phyloP scores from a whole-genome alignment of 164 flowering plant species.

The Annona cherimola region DNA sequence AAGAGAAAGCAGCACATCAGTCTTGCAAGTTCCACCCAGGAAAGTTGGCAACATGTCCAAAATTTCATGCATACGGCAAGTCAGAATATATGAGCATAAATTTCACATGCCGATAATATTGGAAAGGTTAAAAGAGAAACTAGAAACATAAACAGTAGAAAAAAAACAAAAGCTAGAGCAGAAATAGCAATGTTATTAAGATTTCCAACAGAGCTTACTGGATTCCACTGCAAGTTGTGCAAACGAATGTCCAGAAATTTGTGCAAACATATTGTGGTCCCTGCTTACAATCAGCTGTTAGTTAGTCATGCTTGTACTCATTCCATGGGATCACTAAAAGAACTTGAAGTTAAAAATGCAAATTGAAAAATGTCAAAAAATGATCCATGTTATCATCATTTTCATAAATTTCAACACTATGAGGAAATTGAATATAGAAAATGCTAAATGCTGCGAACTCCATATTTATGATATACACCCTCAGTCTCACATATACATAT shows the following conservation, averaged over 20 bases:
- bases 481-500: not conserved
- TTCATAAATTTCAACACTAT: not conserved
- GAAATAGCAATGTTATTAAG: not conserved
- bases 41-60: not conserved
- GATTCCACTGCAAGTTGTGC: slow-evolving; percentile 94
- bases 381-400: not conserved
- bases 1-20: not conserved
- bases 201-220: slow-evolving; percentile 57
- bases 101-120: not conserved
- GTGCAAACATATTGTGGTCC: slow-evolving; percentile 99
- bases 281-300: slow-evolving; percentile 35
- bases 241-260: slow-evolving; percentile 93
- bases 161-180: not conserved
- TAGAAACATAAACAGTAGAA: not conserved
- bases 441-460: not conserved
- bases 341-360: not conserved
- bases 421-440: not conserved
- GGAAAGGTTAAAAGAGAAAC: not conserved
- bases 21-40: not conserved
- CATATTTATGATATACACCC: not conserved
- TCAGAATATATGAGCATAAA: slow-evolving; percentile 2
- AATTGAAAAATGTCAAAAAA: not conserved
- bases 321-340: not conserved
- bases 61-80: not conserved
- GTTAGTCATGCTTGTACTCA: not conserved